Base-by-base conservation (phyloP, 164 flowering plant species). In the Vitis riparia region DNA sequence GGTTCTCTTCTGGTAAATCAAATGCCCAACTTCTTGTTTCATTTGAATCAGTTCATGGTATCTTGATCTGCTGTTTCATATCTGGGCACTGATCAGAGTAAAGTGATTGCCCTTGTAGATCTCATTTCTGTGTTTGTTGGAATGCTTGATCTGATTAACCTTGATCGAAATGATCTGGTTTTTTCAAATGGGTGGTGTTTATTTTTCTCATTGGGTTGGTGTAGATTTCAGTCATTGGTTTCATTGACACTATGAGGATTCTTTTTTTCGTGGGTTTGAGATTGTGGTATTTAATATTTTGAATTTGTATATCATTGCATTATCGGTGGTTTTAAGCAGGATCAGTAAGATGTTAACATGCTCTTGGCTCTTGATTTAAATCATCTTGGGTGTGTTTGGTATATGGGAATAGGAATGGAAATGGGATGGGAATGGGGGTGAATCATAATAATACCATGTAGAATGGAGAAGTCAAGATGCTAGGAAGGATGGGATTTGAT, bases 1-100 rank as follows among this genome's bases (percentile, higher is more conserved):
- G 85, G 1, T 92, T 86, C 70, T 74, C 97, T 65, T 72, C 95
- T 63, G 95, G 95, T 92, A 83, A 69, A 55, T 27, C 50, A 29
- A 56, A 32, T n/a, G 55, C 16, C 19, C 15, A 11, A 15, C 13
- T 30, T 51, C 16, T 47, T 7, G 8, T 55, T 13, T 10, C 68
- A 0, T 55, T 62, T 60, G 51, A 30, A 15, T 49, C 48, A 8
- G 2, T 64, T 55, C 44, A 2, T 37, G 62, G 14, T 55, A 11
- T 62, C 7, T 15, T 14, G 0, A 11, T 55, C 50, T 61, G 59
- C 8, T 62, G 27, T 10, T 65, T 67, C 30, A 48, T 50, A 23
- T 69, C 17, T 8, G 2, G 8, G 32, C 51, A 51, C 62, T 16
- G 8, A 9, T 10, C 23, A 9, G 11, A 1, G 3, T 11, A 16